These are phyloP conservation scores for Drechslerella stenobrocha DNA, from an alignment of 2,329 filamentous ascomycete genomes.

Conservation along the genomic window DNA sequence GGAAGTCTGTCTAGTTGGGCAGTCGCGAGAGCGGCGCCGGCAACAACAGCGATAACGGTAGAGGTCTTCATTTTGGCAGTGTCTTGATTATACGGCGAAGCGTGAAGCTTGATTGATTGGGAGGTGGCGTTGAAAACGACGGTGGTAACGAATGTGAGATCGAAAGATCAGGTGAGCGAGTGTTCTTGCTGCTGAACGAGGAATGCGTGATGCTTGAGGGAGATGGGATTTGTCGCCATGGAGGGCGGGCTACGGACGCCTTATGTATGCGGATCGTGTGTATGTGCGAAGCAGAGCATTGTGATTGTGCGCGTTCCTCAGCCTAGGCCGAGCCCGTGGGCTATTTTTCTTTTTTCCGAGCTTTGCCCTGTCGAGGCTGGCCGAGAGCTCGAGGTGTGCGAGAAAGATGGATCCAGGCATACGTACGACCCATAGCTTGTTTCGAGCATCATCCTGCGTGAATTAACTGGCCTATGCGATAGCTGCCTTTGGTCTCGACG, in stretches of 20 bases:
- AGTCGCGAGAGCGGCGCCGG: constrained; percentile 37
- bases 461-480: constrained; percentile 42
- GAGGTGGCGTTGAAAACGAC: constrained; percentile 27
- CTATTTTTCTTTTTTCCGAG: constrained; percentile 26
- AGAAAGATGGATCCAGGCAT: constrained; percentile 38
- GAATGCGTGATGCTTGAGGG: constrained; percentile 21
- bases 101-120: constrained; percentile 17
- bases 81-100: constrained; percentile 23
- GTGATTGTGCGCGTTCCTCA: neutral
- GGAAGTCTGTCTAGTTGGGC: constrained; percentile 40
- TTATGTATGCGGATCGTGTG: constrained; percentile 44
- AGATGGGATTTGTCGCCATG: neutral
- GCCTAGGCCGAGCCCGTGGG: neutral
- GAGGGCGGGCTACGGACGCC: constrained; percentile 23
- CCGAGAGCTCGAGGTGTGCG: too few species aligned
- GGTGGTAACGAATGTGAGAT: constrained; percentile 46
- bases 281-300: neutral
- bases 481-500: constrained; percentile 34
- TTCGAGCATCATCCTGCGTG: constrained; percentile 34
- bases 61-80: constrained; percentile 48
- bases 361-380: neutral
- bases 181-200: constrained; percentile 30
- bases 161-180: constrained; percentile 48
- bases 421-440: constrained; percentile 37
- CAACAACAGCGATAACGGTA: constrained; percentile 30